Evolutionary conservation across 1,139 yeast genomes (phyloP).

Genomic region (Pneumocystis canis): DNA sequence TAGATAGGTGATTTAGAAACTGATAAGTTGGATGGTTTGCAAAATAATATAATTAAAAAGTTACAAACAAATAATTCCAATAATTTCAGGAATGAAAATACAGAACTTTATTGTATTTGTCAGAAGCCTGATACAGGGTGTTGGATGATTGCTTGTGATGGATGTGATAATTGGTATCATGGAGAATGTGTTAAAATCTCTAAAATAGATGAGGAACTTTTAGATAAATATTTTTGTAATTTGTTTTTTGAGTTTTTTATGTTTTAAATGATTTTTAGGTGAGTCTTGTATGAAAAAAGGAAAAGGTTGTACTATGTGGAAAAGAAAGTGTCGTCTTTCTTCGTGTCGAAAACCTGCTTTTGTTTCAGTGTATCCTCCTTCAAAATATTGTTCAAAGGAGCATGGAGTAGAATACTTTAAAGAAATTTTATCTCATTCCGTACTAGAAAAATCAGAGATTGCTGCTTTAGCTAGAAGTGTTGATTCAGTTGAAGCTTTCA

Average conservation of each 20-base stretch:
- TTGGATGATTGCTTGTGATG: slow-evolving; percentile 87
- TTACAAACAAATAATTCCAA: neutral
- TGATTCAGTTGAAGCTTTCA: slow-evolving; percentile 23
- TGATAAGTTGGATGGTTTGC: neutral
- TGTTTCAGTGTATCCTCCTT: slow-evolving; percentile 15
- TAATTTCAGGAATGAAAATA: slow-evolving; percentile 18
- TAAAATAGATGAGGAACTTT: slow-evolving; percentile 39
- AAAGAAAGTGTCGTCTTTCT: slow-evolving; percentile 53
- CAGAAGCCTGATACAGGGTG: slow-evolving; percentile 59
- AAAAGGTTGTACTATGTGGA: slow-evolving; percentile 38
- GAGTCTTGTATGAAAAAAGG: slow-evolving; percentile 53
- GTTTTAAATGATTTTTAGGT: neutral
- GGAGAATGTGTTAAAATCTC: slow-evolving; percentile 59
- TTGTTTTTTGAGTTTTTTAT: neutral
- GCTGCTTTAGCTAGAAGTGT: slow-evolving; percentile 29
- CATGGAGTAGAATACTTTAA: slow-evolving; percentile 52
- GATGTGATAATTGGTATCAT: slow-evolving; percentile 93
- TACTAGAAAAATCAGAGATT: slow-evolving; percentile 15
- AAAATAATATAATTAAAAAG: neutral
- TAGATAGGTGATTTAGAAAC: neutral
- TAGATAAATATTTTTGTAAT: slow-evolving; percentile 50
- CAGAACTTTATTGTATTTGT: slow-evolving; percentile 67
- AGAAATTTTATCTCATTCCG: slow-evolving; percentile 11
- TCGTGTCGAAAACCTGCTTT: slow-evolving; percentile 47
- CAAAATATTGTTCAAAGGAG: slow-evolving; percentile 62